phyloP scores from a whole-genome alignment of 768 basidiomycete genomes.

The Daedaleopsis nitida region DNA sequence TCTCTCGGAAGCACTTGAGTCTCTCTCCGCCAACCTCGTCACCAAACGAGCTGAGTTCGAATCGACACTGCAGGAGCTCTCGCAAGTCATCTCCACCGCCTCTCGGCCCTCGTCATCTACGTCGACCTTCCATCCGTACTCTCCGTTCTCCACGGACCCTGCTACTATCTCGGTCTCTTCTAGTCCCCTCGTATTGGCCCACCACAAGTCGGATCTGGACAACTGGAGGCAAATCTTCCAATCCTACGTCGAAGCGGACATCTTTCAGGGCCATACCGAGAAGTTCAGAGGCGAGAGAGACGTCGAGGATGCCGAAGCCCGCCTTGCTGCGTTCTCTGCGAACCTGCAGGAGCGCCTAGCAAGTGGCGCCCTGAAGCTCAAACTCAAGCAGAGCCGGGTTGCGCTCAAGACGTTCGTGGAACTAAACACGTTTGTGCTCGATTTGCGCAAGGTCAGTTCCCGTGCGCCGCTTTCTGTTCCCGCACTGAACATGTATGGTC shows the following conservation, averaged over 20 bases:
- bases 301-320: constrained; percentile 67
- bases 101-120: constrained; percentile 36
- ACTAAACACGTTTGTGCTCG: constrained; percentile 77
- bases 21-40: constrained; percentile 53
- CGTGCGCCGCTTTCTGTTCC: background rate
- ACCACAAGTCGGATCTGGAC: constrained; percentile 64
- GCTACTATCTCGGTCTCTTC: constrained; percentile 24
- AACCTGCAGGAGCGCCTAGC: constrained; percentile 46
- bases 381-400: constrained; percentile 46
- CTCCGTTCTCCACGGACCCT: constrained; percentile 26
- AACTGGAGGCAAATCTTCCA: constrained; percentile 91
- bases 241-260: constrained; percentile 80
- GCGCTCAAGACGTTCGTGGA: constrained; percentile 53
- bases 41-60: constrained; percentile 53
- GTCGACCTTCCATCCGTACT: constrained; percentile 37
- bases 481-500: background rate
- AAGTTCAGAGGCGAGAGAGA: constrained; percentile 64
- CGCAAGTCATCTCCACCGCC: constrained; percentile 37
- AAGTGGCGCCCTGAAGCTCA: constrained; percentile 49
- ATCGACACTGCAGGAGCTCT: constrained; percentile 49
- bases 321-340: constrained; percentile 69
- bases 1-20: constrained; percentile 60
- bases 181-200: constrained; percentile 7
- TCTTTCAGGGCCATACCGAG: constrained; percentile 79
- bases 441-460: constrained; percentile 70